These are phyloP conservation scores for Arachnomyces sp. DNA, from an alignment of 2,329 filamentous ascomycete species.

Conservation along the genomic window DNA sequence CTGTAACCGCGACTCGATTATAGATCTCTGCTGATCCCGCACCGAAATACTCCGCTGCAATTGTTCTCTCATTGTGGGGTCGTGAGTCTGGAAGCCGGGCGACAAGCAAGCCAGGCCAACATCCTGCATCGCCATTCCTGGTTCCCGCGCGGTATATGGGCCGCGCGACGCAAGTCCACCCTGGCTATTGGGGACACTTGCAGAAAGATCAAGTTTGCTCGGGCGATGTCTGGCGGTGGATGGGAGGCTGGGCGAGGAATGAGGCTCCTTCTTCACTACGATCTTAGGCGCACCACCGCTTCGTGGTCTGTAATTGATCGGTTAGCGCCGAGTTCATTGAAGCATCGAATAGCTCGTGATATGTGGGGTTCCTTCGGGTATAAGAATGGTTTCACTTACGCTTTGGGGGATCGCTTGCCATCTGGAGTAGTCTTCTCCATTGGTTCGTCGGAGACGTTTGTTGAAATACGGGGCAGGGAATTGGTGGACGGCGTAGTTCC, in stretches of 20 bases:
- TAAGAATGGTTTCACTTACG: not conserved
- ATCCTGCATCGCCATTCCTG: conserved; percentile 73
- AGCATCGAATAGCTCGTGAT: not conserved
- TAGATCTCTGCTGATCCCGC: conserved; percentile 83
- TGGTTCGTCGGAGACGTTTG: conserved; percentile 12
- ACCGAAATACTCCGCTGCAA: conserved; percentile 89
- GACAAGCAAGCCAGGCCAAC: conserved; percentile 91
- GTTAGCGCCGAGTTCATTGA: not conserved
- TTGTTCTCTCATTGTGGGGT: conserved; percentile 94
- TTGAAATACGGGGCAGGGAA: conserved; percentile 25
- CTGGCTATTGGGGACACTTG: conserved; percentile 36
- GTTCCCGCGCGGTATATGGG: conserved; percentile 67
- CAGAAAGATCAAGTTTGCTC: conserved; percentile 38
- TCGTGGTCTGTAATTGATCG: too few relatives aligned
- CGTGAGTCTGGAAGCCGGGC: conserved; percentile 89
- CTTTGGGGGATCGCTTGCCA: conserved; percentile 44
- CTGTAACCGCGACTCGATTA: conserved; percentile 86
- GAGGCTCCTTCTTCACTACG: conserved; percentile 91
- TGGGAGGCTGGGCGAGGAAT: conserved; percentile 65
- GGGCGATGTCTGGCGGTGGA: conserved; percentile 50
- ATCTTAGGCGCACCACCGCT: conserved; percentile 62
- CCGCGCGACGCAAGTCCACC: conserved; percentile 58
- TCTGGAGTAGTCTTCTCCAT: conserved; percentile 25
- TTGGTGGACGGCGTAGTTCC: conserved; percentile 25
- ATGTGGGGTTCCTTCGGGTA: not conserved